Evolutionary conservation across 768 basidiomycete genomes (phyloP), one percentile per base, ranked within the genome.

Genomic region (Mycena epipterygia): DNA sequence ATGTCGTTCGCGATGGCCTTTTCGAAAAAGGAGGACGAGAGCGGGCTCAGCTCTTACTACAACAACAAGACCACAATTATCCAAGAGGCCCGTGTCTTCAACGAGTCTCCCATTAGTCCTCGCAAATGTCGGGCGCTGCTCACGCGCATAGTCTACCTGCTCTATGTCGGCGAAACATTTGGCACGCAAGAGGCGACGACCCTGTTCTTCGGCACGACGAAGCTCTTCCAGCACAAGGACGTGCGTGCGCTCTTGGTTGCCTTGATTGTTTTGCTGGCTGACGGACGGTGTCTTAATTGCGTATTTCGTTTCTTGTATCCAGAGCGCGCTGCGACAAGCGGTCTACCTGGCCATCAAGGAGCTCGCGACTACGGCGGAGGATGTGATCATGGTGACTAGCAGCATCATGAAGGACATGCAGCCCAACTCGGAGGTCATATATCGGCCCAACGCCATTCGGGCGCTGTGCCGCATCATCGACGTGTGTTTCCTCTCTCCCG

Each of bases 381-480:
- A 99, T 86, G 96, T 99, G 32, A 98, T 99, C 75, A 99, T 99
- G 96, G 97, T 98, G 71, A 99, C 98, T 13, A 95, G 93, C 80
- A 98, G 96, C 77, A 98, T 99, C 81, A 98, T 98, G 97, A 99
- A 99, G 86, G 98, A 99, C 78, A 99, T 99, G 96, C 98, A 99
- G 77, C 94, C 97, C 63, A 98, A 98, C 79, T 93, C 96, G 56
- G 98, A 99, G 82, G 97, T 99, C 76, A 96, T 99, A 70, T 99
- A 99, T 82, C 89, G 98, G 63, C 95, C 98, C 35, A 99, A 99
- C 81, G 94, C 98, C 19, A 99, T 99, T 75, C 91, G 98, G 73
- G 97, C 97, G 9, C 86, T 99, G 8, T 96, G 96, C 81, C 89
- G 96, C 72, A 97, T 99, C 79, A 97, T 98, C 76, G 98, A 99